phyloP scores from a whole-genome alignment of 805 yeast genomes.

The Priceomyces melissophilus region DNA sequence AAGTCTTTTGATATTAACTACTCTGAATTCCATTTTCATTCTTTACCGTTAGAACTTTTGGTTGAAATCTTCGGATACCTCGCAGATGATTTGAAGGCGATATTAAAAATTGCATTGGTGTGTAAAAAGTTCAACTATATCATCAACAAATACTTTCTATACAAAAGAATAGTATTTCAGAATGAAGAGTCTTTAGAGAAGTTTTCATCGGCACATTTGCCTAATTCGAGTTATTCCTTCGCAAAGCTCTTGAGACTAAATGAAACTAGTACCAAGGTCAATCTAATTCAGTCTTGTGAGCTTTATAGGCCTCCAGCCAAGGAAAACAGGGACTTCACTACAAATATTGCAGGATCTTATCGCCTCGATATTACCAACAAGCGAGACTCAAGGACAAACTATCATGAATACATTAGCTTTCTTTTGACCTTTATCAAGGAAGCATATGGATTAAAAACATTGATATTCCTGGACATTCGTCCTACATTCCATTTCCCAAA shows the following conservation, averaged over 20 bases:
- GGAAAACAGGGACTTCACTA: conserved; percentile 16
- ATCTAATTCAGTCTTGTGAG: conserved; percentile 25
- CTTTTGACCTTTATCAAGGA: conserved; percentile 37
- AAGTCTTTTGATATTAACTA: conserved; percentile 16
- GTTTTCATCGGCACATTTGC: conserved; percentile 33
- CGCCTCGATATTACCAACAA: conserved; percentile 21
- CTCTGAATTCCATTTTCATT: conserved; percentile 29
- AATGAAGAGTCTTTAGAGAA: conserved; percentile 26
- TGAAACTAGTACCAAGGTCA: conserved; percentile 29
- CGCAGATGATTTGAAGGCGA: conserved; percentile 15
- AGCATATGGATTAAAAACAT: conserved; percentile 42
- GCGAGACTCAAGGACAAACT: conserved; percentile 14
- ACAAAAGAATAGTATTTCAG: conserved; percentile 28
- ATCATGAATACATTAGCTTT: conserved; percentile 22
- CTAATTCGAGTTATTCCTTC: conserved; percentile 15
- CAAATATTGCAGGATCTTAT: conserved; percentile 37
- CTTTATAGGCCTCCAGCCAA: conserved; percentile 33
- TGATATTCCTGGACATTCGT: conserved; percentile 44
- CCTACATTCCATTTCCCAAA: conserved; percentile 45
- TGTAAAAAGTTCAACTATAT: conserved; percentile 36
- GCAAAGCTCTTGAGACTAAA: conserved; percentile 17
- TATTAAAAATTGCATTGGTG: conserved; percentile 26
- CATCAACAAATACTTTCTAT: conserved; percentile 35
- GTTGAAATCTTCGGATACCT: conserved; percentile 29
- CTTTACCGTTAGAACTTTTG: conserved; percentile 44